Base-by-base conservation (phyloP, 495 filamentous ascomycete genomes). In the Thermothielavioides terrestris region DNA sequence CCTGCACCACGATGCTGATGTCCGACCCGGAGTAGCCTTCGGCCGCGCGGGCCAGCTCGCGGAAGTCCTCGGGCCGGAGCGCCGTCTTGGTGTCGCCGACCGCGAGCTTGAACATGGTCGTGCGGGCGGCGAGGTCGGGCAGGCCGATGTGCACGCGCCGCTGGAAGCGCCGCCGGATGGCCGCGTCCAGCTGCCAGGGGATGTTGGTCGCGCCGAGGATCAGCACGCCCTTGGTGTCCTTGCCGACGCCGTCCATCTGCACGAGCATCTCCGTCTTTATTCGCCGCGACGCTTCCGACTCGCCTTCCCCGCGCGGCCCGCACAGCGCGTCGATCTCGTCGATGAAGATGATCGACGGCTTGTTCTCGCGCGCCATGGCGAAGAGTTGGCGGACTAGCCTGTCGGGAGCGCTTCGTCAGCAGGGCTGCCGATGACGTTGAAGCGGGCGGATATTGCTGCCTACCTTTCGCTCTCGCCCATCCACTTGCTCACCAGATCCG, bases 401-500 rank as follows among this genome's bases (percentile, higher is more conserved):
- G 57, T n/a, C n/a, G 7, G 35, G n/a, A n/a, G 6, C 28, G 10
- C 2, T 20, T 6, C 6, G 36, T n/a, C 14, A 30, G 12, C 38
- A 18, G n/a, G n/a, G n/a, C n/a, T n/a, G n/a, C 17, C 11, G 12
- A 31, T 18, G 14, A 11, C 9, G 7, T 26, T 4, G 17, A 2
- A 44, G 22, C 1, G 1, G 6, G 10, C 7, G 12, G 6, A 23
- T 34, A 45, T 28, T n/a, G 23, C 17, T 37, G 59, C 77, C 44
- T 69, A 95, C 91, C 91, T 77, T 79, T 98, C 92, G 77, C 84
- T 89, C 67, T 98, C 92, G 68, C 92, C 92, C 94, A 98, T 97
- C 92, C 92, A 98, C 65, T 98, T 98, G 50, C 85, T 90, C 26
- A 97, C 94, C 68, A 98, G 65, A 65, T 97, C 94, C 72, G 86